These are phyloP conservation scores for Neopestalotiopsis clavispora DNA, from an alignment of 2,329 filamentous ascomycete genomes.

Conservation along the genomic window DNA sequence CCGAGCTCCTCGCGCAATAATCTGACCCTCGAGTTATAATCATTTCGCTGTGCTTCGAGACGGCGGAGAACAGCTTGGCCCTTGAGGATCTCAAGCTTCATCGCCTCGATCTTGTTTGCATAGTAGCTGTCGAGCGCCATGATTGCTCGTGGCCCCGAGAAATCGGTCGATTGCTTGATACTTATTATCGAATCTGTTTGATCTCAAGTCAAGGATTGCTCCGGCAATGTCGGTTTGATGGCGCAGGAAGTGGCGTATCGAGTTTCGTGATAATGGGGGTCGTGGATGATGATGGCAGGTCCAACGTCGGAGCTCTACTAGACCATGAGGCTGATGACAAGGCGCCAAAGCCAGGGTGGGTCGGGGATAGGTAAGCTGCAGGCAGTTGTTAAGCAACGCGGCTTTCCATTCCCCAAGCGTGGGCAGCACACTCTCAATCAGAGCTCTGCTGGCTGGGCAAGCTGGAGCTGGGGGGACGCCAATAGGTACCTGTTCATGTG, in stretches of 20 bases:
- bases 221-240: constrained; percentile 1
- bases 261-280: neutral
- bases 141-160: constrained; percentile 46
- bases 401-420: neutral
- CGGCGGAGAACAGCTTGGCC: constrained; percentile 93
- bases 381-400: constrained; percentile 11
- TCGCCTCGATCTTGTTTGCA: constrained; percentile 99
- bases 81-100: constrained; percentile 99
- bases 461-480: neutral
- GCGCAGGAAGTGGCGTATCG: neutral
- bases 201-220: neutral
- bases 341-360: constrained; percentile 8
- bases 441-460: neutral
- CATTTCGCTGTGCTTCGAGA: constrained; percentile 96
- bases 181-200: neutral
- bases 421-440: neutral
- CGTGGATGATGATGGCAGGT: constrained; percentile 10
- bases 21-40: constrained; percentile 98
- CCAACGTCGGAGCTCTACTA: constrained; percentile 6
- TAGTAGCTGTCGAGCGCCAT: constrained; percentile 99
- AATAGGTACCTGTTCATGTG: neutral
- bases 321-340: constrained; percentile 20
- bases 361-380: constrained; percentile 3
- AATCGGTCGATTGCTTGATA: constrained; percentile 16
- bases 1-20: constrained; percentile 94